Percentiles rank a stretch among this genome's conserved stretches.
Evolutionary conservation across 2,329 filamentous ascomycete genomes (phyloP).

Genomic region (Diaporthe nobilis): DNA sequence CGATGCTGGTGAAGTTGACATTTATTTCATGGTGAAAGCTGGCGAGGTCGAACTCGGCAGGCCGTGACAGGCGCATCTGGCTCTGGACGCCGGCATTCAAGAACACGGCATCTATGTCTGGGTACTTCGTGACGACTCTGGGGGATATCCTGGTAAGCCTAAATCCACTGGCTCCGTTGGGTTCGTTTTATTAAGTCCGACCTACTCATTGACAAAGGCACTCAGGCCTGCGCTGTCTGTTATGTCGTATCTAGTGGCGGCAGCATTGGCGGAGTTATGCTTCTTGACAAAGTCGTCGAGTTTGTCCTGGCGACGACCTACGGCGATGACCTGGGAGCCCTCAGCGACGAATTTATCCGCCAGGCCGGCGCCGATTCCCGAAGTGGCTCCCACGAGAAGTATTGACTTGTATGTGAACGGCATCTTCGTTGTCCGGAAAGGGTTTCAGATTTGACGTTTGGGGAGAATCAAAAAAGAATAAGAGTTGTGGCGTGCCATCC

Average conservation of each 20-base stretch:
- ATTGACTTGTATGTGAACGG: constrained; percentile 59
- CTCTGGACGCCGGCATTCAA: constrained; percentile 50
- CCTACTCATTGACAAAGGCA: constrained; percentile 47
- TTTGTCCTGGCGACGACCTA: constrained; percentile 62
- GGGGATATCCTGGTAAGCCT: not conserved
- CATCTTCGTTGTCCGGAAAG: constrained; percentile 3
- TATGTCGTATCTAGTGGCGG: constrained; percentile 57
- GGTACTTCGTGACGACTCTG: constrained; percentile 45
- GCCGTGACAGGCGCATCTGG: constrained; percentile 54
- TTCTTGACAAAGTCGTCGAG: constrained; percentile 59
- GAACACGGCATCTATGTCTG: constrained; percentile 60
- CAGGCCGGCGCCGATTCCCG: constrained; percentile 64
- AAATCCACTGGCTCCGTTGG: not conserved
- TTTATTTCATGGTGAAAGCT: constrained; percentile 55
- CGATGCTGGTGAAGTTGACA: constrained; percentile 57
- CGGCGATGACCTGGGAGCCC: constrained; percentile 60
- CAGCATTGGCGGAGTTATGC: constrained; percentile 54
- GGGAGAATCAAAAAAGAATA: not conserved
- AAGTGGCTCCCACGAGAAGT: constrained; percentile 65
- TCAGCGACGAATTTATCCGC: constrained; percentile 52
- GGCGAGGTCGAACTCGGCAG: constrained; percentile 53
- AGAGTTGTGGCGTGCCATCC: not conserved
- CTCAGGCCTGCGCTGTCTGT: constrained; percentile 53
- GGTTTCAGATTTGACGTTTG: not conserved
- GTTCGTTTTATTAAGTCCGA: not conserved